These are phyloP conservation scores for Solanum chacoense DNA, from an alignment of 305 asterid genomes.

Conservation along the genomic window DNA sequence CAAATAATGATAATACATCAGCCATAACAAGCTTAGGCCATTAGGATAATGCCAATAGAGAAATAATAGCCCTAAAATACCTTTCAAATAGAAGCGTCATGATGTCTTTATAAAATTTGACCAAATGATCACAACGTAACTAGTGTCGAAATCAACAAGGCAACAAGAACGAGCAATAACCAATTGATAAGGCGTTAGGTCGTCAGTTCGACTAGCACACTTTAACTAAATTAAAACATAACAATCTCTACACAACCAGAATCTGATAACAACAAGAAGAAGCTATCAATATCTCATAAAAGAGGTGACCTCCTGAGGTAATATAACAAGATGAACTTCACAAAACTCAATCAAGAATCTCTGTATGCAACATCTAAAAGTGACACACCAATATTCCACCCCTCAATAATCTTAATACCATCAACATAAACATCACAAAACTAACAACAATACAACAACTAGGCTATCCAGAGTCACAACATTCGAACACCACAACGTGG, in stretches of 20 bases:
- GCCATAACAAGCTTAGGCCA: no score
- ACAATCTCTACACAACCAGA: background rate
- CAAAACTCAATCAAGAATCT: background rate
- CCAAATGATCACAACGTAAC: no score
- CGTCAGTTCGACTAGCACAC: background rate
- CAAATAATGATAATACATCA: no score
- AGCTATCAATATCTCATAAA: background rate
- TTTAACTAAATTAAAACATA: no score
- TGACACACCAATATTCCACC: background rate
- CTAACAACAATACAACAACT: background rate
- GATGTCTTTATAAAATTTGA: no score
- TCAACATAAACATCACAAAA: background rate
- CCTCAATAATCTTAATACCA: background rate
- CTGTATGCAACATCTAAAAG: background rate
- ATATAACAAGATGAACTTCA: background rate
- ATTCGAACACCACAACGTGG: background rate
- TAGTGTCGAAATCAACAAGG: no score
- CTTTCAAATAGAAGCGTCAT: no score
- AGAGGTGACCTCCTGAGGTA: background rate
- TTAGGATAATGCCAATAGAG: no score
- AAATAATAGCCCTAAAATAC: no score
- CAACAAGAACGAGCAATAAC: no score
- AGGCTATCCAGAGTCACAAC: background rate
- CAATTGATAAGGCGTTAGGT: no score
- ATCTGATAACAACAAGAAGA: background rate